A percentile compares a stretch with the other conserved stretches of the same genome.
Evolutionary conservation across 1,284 basidiomycete species (phyloP).

Genomic region (Mycosarcoma maydis): DNA sequence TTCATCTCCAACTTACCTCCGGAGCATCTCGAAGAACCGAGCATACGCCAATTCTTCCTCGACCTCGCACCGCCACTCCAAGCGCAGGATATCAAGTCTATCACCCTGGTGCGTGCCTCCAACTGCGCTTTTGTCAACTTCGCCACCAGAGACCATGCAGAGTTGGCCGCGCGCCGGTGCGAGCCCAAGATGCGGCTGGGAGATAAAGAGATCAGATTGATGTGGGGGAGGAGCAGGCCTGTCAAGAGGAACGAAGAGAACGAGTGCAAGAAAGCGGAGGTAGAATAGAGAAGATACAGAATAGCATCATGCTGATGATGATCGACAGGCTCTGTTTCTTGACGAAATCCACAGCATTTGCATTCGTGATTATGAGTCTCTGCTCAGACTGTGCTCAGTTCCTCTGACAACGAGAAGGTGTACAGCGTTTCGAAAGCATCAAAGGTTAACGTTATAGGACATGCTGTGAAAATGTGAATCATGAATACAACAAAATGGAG

Average conservation of each 20-base stretch:
- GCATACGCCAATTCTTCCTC: conserved; percentile 79
- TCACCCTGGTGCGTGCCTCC: conserved; percentile 40
- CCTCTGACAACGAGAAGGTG: no score
- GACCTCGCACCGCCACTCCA: conserved; percentile 64
- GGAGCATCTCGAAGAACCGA: conserved; percentile 80
- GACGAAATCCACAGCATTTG: neutral
- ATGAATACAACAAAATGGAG: no score
- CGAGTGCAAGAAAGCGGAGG: no score
- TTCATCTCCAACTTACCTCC: conserved; percentile 86
- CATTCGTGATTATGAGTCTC: no score
- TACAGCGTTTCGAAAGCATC: neutral
- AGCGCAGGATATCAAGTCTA: conserved; percentile 73
- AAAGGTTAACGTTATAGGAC: no score
- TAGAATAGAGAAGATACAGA: no score
- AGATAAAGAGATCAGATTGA: conserved; percentile 78
- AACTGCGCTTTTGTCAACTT: conserved; percentile 97
- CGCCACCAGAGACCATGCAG: conserved; percentile 79
- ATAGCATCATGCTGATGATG: no score
- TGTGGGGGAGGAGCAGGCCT: conserved; percentile 75
- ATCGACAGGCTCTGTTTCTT: neutral
- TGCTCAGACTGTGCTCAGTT: no score
- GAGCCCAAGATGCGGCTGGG: conserved; percentile 86
- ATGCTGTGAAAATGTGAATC: no score
- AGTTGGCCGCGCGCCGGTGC: conserved; percentile 85
- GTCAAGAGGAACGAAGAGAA: no score